phyloP scores from a whole-genome alignment of 2,329 filamentous ascomycete genomes.

The Dactylellina leptospora region DNA sequence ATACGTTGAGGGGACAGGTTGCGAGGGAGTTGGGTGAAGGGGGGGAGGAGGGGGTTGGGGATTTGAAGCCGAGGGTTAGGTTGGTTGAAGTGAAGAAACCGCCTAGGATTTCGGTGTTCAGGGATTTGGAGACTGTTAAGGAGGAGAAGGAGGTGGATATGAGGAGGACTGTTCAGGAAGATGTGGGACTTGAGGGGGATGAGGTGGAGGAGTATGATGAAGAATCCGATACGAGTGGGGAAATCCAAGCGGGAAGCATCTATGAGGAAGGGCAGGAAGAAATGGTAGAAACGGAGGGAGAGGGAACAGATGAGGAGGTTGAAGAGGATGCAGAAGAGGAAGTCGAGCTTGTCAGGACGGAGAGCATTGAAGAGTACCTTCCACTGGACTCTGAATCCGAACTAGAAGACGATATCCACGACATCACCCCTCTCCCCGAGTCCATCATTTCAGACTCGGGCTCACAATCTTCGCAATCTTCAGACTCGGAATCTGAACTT shows the following conservation, averaged over 20 bases:
- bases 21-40: too few species aligned
- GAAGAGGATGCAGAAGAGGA: neutral
- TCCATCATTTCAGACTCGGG: neutral
- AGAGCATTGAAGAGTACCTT: neutral
- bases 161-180: too few species aligned
- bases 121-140: too few species aligned
- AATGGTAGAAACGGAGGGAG: neutral
- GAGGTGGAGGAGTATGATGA: neutral
- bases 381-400: neutral
- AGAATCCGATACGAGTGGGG: constrained; percentile 2
- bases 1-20: too few species aligned
- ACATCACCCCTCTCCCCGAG: neutral
- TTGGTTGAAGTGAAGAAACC: too few species aligned
- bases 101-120: too few species aligned
- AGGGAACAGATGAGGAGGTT: constrained; percentile 2
- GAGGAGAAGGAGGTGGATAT: too few species aligned
- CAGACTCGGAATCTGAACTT: neutral
- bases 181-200: neutral
- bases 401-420: neutral
- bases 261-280: neutral
- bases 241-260: neutral
- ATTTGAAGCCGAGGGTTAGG: too few species aligned
- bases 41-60: too few species aligned
- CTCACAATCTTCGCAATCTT: neutral
- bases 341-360: neutral